phyloP scores from a whole-genome alignment of 2,329 filamentous ascomycete genomes.

The Annulohypoxylon truncatum region DNA sequence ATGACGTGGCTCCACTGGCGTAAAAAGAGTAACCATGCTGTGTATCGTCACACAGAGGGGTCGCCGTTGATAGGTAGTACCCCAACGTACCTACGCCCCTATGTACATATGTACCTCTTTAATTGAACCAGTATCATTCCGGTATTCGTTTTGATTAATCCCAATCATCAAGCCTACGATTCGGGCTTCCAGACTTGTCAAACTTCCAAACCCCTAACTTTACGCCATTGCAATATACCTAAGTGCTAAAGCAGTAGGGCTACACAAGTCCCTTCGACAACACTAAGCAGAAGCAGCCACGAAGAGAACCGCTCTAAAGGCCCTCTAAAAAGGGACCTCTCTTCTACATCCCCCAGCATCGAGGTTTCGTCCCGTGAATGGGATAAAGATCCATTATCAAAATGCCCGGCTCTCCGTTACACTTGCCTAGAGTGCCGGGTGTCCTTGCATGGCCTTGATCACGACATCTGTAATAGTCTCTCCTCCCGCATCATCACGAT shows the following conservation, averaged over 20 bases:
- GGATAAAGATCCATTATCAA: neutral
- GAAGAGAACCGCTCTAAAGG: neutral
- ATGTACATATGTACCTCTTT: no score
- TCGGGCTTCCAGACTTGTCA: no score
- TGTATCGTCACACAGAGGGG: neutral
- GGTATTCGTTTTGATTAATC: no score
- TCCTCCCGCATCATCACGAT: slow-evolving; percentile 3
- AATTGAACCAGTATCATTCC: no score
- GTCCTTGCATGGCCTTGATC: slow-evolving; percentile 1
- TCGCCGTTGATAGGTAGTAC: no score
- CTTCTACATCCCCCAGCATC: neutral
- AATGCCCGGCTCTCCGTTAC: neutral
- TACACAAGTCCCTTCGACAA: no score
- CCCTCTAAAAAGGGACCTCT: neutral
- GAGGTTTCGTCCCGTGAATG: neutral
- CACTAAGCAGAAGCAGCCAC: neutral
- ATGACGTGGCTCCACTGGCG: neutral
- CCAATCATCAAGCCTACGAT: no score
- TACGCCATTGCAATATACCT: no score
- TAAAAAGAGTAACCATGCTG: neutral
- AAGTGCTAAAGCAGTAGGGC: no score
- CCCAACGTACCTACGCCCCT: no score
- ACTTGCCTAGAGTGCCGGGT: neutral
- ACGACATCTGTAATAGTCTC: slow-evolving; percentile 27
- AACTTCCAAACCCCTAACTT: no score